Evolutionary conservation across 2,329 filamentous ascomycete species (phyloP), one percentile per base, ranked within the genome.

Genomic region (Ceratocystiopsis brevicomis): DNA sequence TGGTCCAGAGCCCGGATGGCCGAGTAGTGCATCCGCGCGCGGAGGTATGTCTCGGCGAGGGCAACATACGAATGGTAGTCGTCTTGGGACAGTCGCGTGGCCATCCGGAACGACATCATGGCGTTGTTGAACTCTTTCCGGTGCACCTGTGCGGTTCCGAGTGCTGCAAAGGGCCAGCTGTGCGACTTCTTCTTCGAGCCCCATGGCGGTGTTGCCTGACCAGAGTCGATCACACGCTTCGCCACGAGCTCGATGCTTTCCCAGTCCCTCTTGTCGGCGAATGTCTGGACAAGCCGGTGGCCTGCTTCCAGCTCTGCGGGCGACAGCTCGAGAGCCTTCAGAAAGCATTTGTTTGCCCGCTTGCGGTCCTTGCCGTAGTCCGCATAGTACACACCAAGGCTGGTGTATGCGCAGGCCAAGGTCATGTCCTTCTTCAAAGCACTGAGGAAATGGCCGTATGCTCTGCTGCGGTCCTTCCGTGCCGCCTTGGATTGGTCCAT

Each of bases 1-100:
- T 93, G 81, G 33, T 82, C 67, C 51, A 96, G 90, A 0, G 90
- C 86, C 55, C 90, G 88, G 4, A 81, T 84, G 0, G 90, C 88
- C n/a, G 90, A 88, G 47, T 95, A 81, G 54, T 92, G 92, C 48
- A 88, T 73, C 11, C 90, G 88, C 15, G 87, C 93, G 52, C 83
- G 90, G 56, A 95, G 81, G 55, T 98, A 98, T 55, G 86, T 93
- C 61, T 98, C 90, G n/a, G 88, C 90, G 1, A 98, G 69, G 1
- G 90, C 90, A 19, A 98, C 82, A 76, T 88, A 98, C 0, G 84
- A 93, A 60, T 98, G 81, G 54, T 96, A 96, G 58, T 96, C 85
- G 37, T 78, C 67, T 0, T 87, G 85, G 2, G 77, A 74, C 40
- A 94, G 82, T 43, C 88, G 72, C 33, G 98, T 66, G 12, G 90